Evolutionary conservation across 2,329 filamentous ascomycete species (phyloP).

Genomic region (Aspergillus ibericus): DNA sequence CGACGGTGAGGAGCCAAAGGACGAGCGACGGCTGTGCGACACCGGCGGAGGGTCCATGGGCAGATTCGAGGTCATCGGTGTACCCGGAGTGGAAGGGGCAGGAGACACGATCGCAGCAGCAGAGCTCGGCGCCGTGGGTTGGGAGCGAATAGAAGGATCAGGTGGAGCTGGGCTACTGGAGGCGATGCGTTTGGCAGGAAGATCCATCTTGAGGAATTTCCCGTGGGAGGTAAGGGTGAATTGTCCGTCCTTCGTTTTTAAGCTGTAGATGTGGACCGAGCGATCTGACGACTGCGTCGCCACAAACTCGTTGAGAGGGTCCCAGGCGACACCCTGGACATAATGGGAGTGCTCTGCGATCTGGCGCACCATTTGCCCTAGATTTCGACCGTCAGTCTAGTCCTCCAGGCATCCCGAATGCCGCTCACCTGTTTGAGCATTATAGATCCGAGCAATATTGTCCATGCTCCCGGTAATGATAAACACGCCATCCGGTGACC

Average conservation of each 20-base stretch:
- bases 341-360: conserved; percentile 98
- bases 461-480: conserved; percentile 99
- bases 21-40: conserved; percentile 90
- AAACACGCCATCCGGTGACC: conserved; percentile 94
- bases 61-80: conserved; percentile 81
- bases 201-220: conserved; percentile 85
- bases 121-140: conserved; percentile 36
- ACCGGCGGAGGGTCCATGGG: conserved; percentile 97
- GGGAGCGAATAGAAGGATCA: conserved; percentile 57
- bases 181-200: conserved; percentile 86
- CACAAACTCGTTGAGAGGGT: conserved; percentile 95
- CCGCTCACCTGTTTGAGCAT: conserved; percentile 77
- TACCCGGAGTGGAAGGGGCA: conserved; percentile 86
- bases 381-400: conserved; percentile 24
- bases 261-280: conserved; percentile 93
- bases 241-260: conserved; percentile 95
- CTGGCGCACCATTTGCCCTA: conserved; percentile 73
- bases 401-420: background rate
- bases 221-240: conserved; percentile 78
- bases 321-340: conserved; percentile 97
- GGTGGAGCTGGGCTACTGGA: conserved; percentile 90
- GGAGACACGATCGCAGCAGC: conserved; percentile 73
- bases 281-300: conserved; percentile 97
- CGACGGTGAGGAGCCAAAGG: conserved; percentile 76
- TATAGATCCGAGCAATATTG: conserved; percentile 96